Evolutionary conservation across 805 yeast genomes (phyloP).

Genomic region (Saturnispora diversa): DNA sequence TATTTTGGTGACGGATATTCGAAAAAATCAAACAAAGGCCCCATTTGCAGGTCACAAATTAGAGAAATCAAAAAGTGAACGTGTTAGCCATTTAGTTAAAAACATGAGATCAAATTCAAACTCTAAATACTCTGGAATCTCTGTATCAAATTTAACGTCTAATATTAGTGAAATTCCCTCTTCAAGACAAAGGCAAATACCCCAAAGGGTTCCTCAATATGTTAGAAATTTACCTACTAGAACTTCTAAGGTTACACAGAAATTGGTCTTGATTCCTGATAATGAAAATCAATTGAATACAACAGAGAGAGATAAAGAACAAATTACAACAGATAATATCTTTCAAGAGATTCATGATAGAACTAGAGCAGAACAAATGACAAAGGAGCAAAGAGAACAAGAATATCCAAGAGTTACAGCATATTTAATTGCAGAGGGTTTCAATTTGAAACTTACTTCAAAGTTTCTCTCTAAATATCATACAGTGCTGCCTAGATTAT

Average conservation of each 20-base stretch:
- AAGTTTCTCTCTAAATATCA: constrained; percentile 62
- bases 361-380: constrained; percentile 46
- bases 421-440: constrained; percentile 79
- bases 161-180: constrained; percentile 85
- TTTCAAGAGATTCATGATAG: constrained; percentile 26
- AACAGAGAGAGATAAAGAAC: constrained; percentile 14
- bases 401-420: constrained; percentile 85
- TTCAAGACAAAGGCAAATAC: constrained; percentile 37
- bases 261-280: constrained; percentile 79
- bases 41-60: constrained; percentile 68
- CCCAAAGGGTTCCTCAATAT: constrained; percentile 37
- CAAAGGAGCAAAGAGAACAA: constrained; percentile 50
- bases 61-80: constrained; percentile 18
- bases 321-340: constrained; percentile 30
- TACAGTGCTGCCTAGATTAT: constrained; percentile 75
- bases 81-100: constrained; percentile 13
- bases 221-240: constrained; percentile 56
- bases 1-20: constrained; percentile 82
- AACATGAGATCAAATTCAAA: constrained; percentile 19
- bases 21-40: constrained; percentile 51
- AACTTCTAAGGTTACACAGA: constrained; percentile 80
- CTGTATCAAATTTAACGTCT: constrained; percentile 70
- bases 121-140: constrained; percentile 60
- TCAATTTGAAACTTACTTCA: constrained; percentile 55
- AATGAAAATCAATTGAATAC: constrained; percentile 22